Evolutionary conservation across 441 rosid species (phyloP).

Genomic region (Pelargonium citronellum): DNA sequence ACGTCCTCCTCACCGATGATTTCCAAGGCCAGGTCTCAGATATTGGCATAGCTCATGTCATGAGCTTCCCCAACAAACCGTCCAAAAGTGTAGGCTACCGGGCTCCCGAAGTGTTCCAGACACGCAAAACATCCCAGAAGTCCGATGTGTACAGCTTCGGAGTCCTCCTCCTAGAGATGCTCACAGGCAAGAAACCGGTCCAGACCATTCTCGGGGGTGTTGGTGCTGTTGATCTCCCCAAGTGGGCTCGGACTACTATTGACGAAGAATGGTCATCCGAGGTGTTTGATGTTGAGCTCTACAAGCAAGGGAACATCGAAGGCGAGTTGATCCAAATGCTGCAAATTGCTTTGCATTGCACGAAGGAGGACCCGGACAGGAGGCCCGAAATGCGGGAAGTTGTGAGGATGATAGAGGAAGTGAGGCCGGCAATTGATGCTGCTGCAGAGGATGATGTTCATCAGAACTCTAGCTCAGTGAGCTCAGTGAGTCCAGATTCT

Average conservation of each 20-base stretch:
- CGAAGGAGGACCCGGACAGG: constrained; percentile 43
- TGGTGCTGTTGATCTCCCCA: constrained; percentile 59
- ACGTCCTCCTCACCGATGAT: constrained; percentile 53
- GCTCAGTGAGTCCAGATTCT: too few relatives aligned
- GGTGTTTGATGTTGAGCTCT: constrained; percentile 62
- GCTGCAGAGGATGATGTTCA: too few relatives aligned
- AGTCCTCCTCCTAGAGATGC: constrained; percentile 59
- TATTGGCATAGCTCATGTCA: constrained; percentile 50
- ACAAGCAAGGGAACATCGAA: constrained; percentile 46
- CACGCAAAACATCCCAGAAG: constrained; percentile 47
- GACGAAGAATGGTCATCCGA: constrained; percentile 78
- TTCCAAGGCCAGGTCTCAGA: constrained; percentile 52
- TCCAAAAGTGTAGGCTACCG: constrained; percentile 56
- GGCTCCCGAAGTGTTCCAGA: constrained; percentile 57
- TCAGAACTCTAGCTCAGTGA: too few relatives aligned
- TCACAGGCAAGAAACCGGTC: constrained; percentile 62
- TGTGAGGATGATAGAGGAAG: constrained; percentile 55
- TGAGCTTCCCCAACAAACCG: constrained; percentile 44
- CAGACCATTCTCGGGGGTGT: constrained; percentile 42
- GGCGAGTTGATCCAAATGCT: constrained; percentile 77
- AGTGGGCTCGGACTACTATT: constrained; percentile 71
- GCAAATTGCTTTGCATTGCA: constrained; percentile 67
- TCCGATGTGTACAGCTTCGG: constrained; percentile 66
- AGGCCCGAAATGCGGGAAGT: constrained; percentile 61
- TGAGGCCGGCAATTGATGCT: constrained; percentile 25